Conservation (phyloP, 2,329 filamentous ascomycete species). For the Microsporum audouinii region DNA sequence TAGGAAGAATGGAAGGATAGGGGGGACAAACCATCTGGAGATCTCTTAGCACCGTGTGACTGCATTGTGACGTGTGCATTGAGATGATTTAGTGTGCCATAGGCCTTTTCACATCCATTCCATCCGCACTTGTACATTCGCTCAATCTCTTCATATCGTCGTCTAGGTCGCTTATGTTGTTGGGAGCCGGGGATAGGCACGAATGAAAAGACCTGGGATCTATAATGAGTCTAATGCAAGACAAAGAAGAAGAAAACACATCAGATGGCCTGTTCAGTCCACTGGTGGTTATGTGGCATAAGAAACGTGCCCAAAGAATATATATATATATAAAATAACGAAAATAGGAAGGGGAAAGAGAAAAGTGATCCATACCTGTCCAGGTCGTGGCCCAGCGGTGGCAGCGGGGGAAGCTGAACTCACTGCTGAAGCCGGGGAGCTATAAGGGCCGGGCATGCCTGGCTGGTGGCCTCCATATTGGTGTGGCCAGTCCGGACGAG, state of each 20-base stretch:
- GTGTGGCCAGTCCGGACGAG: slow-evolving; percentile 37
- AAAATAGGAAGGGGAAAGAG: neutral
- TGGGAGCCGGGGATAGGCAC: slow-evolving; percentile 94
- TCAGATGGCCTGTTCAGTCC: slow-evolving; percentile 18
- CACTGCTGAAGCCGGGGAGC: slow-evolving; percentile 45
- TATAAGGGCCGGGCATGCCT: slow-evolving; percentile 34
- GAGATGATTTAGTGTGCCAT: slow-evolving; percentile 91
- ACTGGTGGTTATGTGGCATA: slow-evolving; percentile 4
- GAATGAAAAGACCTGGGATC: slow-evolving; percentile 87
- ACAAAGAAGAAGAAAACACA: slow-evolving; percentile 7
- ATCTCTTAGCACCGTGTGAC: slow-evolving; percentile 85
- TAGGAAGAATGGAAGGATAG: slow-evolving; percentile 9
- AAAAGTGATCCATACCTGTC: slow-evolving; percentile 44
- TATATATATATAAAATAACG: slow-evolving; percentile 9
- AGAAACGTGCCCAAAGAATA: slow-evolving; percentile 5
- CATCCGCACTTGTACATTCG: slow-evolving; percentile 99
- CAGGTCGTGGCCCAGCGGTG: slow-evolving; percentile 49
- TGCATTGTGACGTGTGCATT: slow-evolving; percentile 99
- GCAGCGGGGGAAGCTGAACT: slow-evolving; percentile 50
- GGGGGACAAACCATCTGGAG: slow-evolving; percentile 73
- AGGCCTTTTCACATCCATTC: slow-evolving; percentile 97
- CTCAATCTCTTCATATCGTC: slow-evolving; percentile 96
- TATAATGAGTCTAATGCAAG: slow-evolving; percentile 32
- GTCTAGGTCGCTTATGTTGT: slow-evolving; percentile 87
- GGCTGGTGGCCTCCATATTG: slow-evolving; percentile 37